Percentiles rank a stretch among this genome's conserved stretches.
Evolutionary conservation across 2,329 filamentous ascomycete genomes (phyloP).

Genomic region (Massarina eburnea): DNA sequence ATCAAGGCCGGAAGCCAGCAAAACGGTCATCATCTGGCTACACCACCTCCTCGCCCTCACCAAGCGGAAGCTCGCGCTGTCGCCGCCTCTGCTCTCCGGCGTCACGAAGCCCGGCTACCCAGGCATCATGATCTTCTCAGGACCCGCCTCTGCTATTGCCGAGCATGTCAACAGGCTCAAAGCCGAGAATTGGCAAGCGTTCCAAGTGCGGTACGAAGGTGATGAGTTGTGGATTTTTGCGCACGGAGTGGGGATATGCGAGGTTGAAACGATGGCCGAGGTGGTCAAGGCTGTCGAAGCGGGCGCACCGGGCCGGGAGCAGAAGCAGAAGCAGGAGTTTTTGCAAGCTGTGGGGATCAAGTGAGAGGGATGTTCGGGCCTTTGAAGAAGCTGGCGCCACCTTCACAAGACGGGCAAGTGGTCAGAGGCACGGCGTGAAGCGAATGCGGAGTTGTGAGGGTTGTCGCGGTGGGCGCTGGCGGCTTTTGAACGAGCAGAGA

Average conservation of each 20-base stretch:
- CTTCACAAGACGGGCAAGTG: no score
- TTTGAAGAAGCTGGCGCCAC: no score
- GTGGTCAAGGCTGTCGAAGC: constrained; percentile 42
- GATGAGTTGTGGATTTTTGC: constrained; percentile 43
- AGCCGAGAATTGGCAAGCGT: constrained; percentile 49
- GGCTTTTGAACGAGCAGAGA: no score
- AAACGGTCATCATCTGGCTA: constrained; percentile 49
- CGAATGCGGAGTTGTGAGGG: no score
- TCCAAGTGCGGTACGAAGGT: constrained; percentile 47
- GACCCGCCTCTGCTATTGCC: constrained; percentile 39
- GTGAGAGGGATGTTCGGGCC: constrained; percentile 22
- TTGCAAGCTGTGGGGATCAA: constrained; percentile 40
- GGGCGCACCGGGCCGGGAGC: constrained; percentile 6
- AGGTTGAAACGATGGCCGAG: constrained; percentile 50
- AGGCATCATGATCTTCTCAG: constrained; percentile 48
- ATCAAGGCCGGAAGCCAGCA: constrained; percentile 11
- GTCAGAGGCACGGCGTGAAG: no score
- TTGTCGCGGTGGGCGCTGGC: no score
- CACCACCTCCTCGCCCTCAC: constrained; percentile 50
- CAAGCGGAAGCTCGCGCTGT: constrained; percentile 49
- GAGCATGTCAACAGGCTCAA: constrained; percentile 48
- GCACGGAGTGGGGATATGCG: constrained; percentile 44
- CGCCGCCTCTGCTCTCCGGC: constrained; percentile 41
- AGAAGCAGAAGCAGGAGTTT: constrained; percentile 33
- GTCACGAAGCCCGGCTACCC: constrained; percentile 52